Evolutionary conservation across 176 grass and related monocot genomes (phyloP).

Genomic region (Chloris gayana): DNA sequence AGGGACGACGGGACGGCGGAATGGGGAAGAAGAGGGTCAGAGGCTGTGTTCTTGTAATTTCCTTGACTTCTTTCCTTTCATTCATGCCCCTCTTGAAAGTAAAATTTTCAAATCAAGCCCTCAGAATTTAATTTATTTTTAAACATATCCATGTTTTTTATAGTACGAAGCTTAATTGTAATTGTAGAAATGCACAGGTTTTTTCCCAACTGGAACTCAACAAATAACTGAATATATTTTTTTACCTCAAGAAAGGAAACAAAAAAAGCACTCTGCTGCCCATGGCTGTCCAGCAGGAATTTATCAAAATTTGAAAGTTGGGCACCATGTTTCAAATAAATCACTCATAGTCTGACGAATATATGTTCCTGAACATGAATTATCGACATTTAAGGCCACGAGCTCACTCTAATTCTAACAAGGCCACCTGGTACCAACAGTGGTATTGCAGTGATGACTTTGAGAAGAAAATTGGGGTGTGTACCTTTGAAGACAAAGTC

Average conservation of each 20-base stretch:
- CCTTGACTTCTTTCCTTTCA: background rate
- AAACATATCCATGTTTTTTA: background rate
- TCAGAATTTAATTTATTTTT: background rate
- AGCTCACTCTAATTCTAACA: background rate
- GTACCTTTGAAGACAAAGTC: background rate
- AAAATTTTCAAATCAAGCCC: background rate
- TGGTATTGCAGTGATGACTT: background rate
- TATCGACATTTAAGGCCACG: background rate
- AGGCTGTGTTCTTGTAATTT: background rate
- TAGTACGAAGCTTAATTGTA: background rate
- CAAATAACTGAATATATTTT: background rate
- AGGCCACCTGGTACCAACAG: background rate
- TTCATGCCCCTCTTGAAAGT: background rate
- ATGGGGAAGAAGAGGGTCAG: constrained; percentile 19
- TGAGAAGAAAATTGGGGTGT: background rate
- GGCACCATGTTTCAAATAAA: background rate
- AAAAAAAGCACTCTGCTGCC: background rate
- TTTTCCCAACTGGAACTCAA: background rate
- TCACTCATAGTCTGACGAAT: background rate
- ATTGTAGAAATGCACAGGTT: background rate
- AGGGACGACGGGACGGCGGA: constrained; percentile 32
- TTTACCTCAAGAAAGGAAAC: background rate
- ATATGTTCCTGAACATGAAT: background rate
- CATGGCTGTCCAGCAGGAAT: too few species aligned
- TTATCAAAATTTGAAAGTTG: background rate